phyloP scores from a whole-genome alignment of 2,329 filamentous ascomycete species.

The Aspergillus latus region DNA sequence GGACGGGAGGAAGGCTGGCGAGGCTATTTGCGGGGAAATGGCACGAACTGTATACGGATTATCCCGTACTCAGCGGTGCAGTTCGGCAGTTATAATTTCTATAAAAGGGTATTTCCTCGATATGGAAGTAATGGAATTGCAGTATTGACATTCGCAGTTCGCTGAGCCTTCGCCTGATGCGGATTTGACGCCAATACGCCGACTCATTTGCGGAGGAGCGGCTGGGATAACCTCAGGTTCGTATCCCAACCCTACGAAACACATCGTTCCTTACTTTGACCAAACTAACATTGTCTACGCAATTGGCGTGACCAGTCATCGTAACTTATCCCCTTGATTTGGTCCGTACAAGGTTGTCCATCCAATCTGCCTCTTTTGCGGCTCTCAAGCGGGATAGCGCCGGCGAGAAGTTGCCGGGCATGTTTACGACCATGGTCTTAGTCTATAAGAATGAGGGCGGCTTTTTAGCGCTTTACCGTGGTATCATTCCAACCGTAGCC shows the following conservation, averaged over 20 bases:
- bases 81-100: constrained; percentile 97
- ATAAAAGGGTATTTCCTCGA: constrained; percentile 72
- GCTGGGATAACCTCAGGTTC: constrained; percentile 72
- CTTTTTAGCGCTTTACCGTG: constrained; percentile 80
- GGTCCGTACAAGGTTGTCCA: constrained; percentile 89
- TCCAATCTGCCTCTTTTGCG: constrained; percentile 94
- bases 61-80: constrained; percentile 98
- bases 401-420: constrained; percentile 71
- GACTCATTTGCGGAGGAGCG: constrained; percentile 83
- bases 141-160: constrained; percentile 50
- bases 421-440: constrained; percentile 76
- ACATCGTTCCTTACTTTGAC: background rate
- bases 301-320: constrained; percentile 60
- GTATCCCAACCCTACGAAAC: background rate
- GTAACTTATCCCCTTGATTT: constrained; percentile 97
- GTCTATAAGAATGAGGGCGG: constrained; percentile 96
- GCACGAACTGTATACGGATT: constrained; percentile 97
- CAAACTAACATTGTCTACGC: background rate
- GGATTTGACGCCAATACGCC: constrained; percentile 69
- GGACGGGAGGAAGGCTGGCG: constrained; percentile 95
- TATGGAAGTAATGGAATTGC: background rate
- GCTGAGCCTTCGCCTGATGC: constrained; percentile 74
- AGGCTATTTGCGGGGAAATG: constrained; percentile 97
- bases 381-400: constrained; percentile 64
- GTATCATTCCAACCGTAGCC: constrained; percentile 88